These are phyloP conservation scores for Mortierella sp. DNA, from an alignment of 371 early-diverging fungal species.

Conservation along the genomic window DNA sequence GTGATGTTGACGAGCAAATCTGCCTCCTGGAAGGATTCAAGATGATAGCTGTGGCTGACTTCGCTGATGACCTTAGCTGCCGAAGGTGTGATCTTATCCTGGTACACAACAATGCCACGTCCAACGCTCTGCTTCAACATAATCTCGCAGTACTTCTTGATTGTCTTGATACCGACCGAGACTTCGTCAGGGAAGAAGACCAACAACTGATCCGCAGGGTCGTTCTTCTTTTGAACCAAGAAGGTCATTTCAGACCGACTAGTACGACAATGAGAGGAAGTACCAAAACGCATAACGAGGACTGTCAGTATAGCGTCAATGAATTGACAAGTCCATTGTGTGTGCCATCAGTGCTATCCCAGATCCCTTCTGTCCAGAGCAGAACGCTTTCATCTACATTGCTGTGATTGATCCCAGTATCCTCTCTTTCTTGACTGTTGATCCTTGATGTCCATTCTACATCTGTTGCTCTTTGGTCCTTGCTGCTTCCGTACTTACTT, in stretches of 20 bases:
- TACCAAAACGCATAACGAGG: too few relatives aligned
- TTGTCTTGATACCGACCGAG: conserved; percentile 92
- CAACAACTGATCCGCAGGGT: conserved; percentile 85
- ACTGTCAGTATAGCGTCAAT: too few relatives aligned
- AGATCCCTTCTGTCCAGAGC: too few relatives aligned
- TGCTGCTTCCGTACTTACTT: conserved; percentile 67
- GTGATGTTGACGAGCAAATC: conserved; percentile 99
- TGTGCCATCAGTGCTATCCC: too few relatives aligned
- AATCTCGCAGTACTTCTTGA: conserved; percentile 85
- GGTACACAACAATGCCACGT: conserved; percentile 88
- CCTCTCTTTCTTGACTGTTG: too few relatives aligned
- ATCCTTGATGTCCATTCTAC: neutral
- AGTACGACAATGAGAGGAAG: conserved; percentile 11
- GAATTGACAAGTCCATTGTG: too few relatives aligned
- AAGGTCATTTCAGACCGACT: conserved; percentile 87
- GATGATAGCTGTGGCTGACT: conserved; percentile 76
- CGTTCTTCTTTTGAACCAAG: conserved; percentile 85
- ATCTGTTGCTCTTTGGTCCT: too few relatives aligned
- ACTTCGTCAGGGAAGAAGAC: conserved; percentile 93
- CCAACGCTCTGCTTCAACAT: conserved; percentile 88
- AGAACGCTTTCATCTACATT: too few relatives aligned
- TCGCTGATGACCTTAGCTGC: conserved; percentile 79
- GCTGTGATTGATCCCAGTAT: too few relatives aligned
- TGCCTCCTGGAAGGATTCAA: conserved; percentile 95
- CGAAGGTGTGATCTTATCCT: conserved; percentile 86